phyloP scores from a whole-genome alignment of 129 eudicot genomes.

The Arctium minus region DNA sequence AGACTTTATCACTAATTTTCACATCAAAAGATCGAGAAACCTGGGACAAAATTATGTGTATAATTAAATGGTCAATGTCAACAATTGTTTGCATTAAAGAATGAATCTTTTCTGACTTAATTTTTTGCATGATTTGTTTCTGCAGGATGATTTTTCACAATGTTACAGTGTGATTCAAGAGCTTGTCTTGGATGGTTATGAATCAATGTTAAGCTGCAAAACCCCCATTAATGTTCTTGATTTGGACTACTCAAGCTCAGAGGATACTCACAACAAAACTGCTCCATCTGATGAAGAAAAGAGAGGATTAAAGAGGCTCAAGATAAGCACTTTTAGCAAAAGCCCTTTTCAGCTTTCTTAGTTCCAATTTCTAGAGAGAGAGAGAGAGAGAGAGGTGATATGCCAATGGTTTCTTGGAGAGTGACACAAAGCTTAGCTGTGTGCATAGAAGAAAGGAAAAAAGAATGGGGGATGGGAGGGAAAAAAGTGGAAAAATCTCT shows the following conservation, averaged over 20 bases:
- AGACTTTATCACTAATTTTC: no score
- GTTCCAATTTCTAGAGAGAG: slow-evolving; percentile 17
- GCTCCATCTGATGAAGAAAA: not conserved
- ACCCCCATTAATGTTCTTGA: slow-evolving; percentile 34
- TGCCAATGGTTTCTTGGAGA: slow-evolving; percentile 17
- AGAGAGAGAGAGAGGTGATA: not conserved
- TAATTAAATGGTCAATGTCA: not conserved
- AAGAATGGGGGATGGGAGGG: slow-evolving; percentile 10
- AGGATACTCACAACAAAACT: slow-evolving; percentile 2
- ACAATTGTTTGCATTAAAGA: not conserved
- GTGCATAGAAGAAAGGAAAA: slow-evolving; percentile 20
- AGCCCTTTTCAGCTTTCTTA: slow-evolving; percentile 32
- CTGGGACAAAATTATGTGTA: not conserved
- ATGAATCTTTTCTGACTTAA: not conserved
- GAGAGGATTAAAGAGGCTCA: slow-evolving; percentile 33
- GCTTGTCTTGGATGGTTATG: slow-evolving; percentile 28
- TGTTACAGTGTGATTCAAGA: slow-evolving; percentile 46
- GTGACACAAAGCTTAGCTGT: slow-evolving; percentile 18
- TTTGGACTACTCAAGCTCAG: slow-evolving; percentile 21
- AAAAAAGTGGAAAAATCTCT: slow-evolving; percentile 12
- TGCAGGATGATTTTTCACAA: slow-evolving; percentile 30
- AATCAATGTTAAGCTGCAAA: slow-evolving; percentile 24
- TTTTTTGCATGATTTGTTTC: not conserved
- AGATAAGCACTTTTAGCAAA: slow-evolving; percentile 25
- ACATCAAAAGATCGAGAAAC: no score